Evolutionary conservation across 805 yeast species (phyloP).

Genomic region (Starmerella apicola): DNA sequence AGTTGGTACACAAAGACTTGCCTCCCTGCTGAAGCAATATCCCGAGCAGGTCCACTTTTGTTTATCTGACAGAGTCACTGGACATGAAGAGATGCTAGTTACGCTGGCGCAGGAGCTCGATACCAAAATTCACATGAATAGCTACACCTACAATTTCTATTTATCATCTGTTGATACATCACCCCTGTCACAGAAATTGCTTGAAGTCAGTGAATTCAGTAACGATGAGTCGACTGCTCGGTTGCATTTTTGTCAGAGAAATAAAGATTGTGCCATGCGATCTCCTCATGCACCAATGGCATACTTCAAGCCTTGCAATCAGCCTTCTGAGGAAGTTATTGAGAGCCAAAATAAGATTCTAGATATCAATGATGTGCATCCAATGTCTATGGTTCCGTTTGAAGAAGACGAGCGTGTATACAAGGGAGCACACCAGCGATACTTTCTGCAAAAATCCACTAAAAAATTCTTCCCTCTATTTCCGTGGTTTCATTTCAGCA

Average conservation of each 20-base stretch:
- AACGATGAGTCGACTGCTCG: constrained; percentile 6
- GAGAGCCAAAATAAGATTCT: constrained; percentile 14
- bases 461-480: constrained; percentile 17
- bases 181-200: constrained; percentile 14
- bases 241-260: constrained; percentile 14
- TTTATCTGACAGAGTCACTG: constrained; percentile 33
- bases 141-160: constrained; percentile 21
- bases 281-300: constrained; percentile 14
- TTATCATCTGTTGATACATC: constrained; percentile 19
- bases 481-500: constrained; percentile 23
- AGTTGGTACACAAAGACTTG: constrained; percentile 31
- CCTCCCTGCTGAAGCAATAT: constrained; percentile 31
- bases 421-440: constrained; percentile 12
- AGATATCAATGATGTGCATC: constrained; percentile 13
- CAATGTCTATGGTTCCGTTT: constrained; percentile 3
- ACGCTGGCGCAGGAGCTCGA: constrained; percentile 25
- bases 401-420: constrained; percentile 2
- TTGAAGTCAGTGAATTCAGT: constrained; percentile 15
- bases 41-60: constrained; percentile 34
- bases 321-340: constrained; percentile 7
- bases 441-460: constrained; percentile 1
- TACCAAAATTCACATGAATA: constrained; percentile 27
- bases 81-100: constrained; percentile 45
- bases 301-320: constrained; percentile 18
- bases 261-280: constrained; percentile 10